These are phyloP conservation scores for Trapa bicornis DNA, from an alignment of 345 rosid genomes.

Conservation along the genomic window DNA sequence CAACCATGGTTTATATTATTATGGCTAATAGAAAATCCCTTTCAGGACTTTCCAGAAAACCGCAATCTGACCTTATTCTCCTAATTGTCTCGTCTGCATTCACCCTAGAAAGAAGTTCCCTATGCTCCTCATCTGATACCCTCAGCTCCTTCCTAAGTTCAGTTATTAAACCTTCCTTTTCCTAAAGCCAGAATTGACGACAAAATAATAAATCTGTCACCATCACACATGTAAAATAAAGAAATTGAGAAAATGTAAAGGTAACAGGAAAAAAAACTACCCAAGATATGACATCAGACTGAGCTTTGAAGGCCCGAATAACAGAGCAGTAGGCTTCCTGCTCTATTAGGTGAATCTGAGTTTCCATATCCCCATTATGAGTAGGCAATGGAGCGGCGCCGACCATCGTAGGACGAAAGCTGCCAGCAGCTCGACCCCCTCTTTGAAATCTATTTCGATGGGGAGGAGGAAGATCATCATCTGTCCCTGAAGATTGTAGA, in stretches of 20 bases:
- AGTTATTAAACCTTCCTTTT: slow-evolving; percentile 89
- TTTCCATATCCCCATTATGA: slow-evolving; percentile 82
- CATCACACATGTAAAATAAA: neutral
- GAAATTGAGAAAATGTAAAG: neutral
- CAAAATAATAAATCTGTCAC: neutral
- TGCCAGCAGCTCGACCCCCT: slow-evolving; percentile 60
- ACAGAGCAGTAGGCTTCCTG: slow-evolving; percentile 90
- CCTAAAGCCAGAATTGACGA: slow-evolving; percentile 23
- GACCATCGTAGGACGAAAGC: slow-evolving; percentile 60
- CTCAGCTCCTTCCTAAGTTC: slow-evolving; percentile 92
- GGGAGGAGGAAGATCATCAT: slow-evolving; percentile 95
- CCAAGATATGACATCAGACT: slow-evolving; percentile 97
- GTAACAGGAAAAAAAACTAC: slow-evolving; percentile 22
- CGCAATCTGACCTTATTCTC: slow-evolving; percentile 67
- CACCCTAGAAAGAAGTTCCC: slow-evolving; percentile 77
- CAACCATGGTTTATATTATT: neutral
- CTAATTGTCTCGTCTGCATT: slow-evolving; percentile 81
- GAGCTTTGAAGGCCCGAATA: slow-evolving; percentile 95
- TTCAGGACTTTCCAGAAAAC: neutral
- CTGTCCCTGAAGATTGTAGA: slow-evolving; percentile 53
- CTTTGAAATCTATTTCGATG: slow-evolving; percentile 85
- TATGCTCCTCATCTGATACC: slow-evolving; percentile 96
- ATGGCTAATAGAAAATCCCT: slow-evolving; percentile 12
- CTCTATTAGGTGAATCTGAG: slow-evolving; percentile 83
- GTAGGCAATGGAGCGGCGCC: slow-evolving; percentile 54